phyloP scores from a whole-genome alignment of 805 yeast genomes.

The Torulaspora franciscae region DNA sequence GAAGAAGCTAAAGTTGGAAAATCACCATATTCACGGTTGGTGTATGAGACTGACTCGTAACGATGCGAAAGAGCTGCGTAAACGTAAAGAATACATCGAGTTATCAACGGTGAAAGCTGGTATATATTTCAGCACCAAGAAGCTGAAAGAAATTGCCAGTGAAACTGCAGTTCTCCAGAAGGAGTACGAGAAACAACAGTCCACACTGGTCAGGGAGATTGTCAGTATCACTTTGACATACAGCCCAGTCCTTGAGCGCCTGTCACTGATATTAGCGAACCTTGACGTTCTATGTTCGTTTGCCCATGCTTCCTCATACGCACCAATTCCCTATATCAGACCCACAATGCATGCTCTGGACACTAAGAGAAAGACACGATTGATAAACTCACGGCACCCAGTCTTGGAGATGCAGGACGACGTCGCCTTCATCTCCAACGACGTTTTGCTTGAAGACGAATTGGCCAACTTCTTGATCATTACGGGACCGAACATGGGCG shows the following conservation, averaged over 20 bases:
- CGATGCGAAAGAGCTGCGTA: conserved; percentile 75
- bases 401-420: conserved; percentile 91
- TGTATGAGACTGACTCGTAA: conserved; percentile 87
- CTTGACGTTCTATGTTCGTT: conserved; percentile 81
- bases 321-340: conserved; percentile 74
- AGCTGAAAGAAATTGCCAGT: conserved; percentile 54
- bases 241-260: conserved; percentile 65
- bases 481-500: conserved; percentile 98
- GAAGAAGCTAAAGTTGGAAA: conserved; percentile 83
- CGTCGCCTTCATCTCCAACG: conserved; percentile 85
- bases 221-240: conserved; percentile 77
- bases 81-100: conserved; percentile 57
- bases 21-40: conserved; percentile 88
- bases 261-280: conserved; percentile 61
- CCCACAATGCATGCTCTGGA: conserved; percentile 61
- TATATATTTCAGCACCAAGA: conserved; percentile 76
- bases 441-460: conserved; percentile 58
- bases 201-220: conserved; percentile 75
- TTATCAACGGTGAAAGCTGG: conserved; percentile 94
- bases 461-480: conserved; percentile 70
- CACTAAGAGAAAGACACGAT: conserved; percentile 45
- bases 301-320: conserved; percentile 77
- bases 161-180: conserved; percentile 54
- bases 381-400: conserved; percentile 87
- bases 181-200: conserved; percentile 71